Evolutionary conservation across 495 filamentous ascomycete genomes (phyloP).

Genomic region (Hyaloscypha finlandica): DNA sequence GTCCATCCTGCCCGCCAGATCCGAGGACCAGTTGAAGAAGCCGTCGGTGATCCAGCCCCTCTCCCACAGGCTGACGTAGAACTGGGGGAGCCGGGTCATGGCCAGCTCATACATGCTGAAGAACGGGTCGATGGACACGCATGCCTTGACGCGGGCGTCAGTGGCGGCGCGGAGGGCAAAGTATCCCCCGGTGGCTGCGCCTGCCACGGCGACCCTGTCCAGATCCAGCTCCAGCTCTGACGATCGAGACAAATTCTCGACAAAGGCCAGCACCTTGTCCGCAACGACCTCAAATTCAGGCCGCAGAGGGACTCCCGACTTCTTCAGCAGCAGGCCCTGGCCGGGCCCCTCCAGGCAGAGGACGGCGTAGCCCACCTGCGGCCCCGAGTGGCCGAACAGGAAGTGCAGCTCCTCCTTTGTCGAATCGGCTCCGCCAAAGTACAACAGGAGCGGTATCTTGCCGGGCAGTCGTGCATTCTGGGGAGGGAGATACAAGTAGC

Average conservation of each 20-base stretch:
- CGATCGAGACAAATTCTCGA: slow-evolving; percentile 22
- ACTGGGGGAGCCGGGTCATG: slow-evolving; percentile 33
- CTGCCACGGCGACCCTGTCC: slow-evolving; percentile 40
- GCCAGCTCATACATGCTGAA: slow-evolving; percentile 42
- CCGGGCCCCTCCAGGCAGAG: slow-evolving; percentile 53
- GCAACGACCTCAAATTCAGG: slow-evolving; percentile 29
- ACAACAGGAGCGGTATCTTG: slow-evolving; percentile 46
- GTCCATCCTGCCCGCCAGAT: slow-evolving; percentile 6
- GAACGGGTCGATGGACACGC: slow-evolving; percentile 44
- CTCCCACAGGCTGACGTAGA: slow-evolving; percentile 33
- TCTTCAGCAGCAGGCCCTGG: slow-evolving; percentile 44
- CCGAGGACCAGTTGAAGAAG: slow-evolving; percentile 31
- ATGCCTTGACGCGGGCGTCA: slow-evolving; percentile 48
- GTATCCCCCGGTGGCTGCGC: slow-evolving; percentile 49
- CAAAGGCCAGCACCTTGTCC: slow-evolving; percentile 43
- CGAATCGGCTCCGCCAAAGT: slow-evolving; percentile 44
- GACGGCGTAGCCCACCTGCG: slow-evolving; percentile 46
- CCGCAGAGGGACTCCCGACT: slow-evolving; percentile 34
- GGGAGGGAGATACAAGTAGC: slow-evolving; percentile 44
- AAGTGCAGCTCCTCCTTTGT: slow-evolving; percentile 51
- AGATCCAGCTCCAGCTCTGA: slow-evolving; percentile 45
- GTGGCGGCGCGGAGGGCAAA: slow-evolving; percentile 41
- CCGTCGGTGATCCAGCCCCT: slow-evolving; percentile 39
- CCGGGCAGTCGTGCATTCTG: slow-evolving; percentile 24
- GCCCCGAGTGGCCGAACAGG: slow-evolving; percentile 28